These are phyloP conservation scores for Boletus semigastroideus DNA, from an alignment of 1,284 basidiomycete genomes.

Conservation along the genomic window DNA sequence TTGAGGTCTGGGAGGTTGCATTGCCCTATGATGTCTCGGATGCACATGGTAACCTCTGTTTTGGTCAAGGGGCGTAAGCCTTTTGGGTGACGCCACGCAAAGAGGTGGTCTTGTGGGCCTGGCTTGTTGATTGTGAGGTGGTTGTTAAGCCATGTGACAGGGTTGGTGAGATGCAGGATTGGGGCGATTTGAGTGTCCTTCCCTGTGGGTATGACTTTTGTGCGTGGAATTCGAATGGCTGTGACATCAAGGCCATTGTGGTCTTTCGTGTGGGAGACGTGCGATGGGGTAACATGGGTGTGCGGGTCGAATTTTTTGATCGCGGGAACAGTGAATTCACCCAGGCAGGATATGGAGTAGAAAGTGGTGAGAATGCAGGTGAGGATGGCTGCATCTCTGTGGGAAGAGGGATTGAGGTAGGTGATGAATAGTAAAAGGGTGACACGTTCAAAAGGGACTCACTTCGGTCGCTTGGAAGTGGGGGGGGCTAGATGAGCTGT, in stretches of 20 bases:
- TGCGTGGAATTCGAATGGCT: background rate
- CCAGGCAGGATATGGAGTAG: background rate
- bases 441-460: background rate
- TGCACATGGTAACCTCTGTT: background rate
- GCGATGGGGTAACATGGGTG: background rate
- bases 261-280: no score
- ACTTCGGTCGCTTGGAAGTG: rapidly evolving
- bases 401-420: background rate
- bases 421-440: background rate
- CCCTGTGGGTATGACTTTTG: rapidly evolving
- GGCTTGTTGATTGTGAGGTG: background rate
- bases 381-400: background rate
- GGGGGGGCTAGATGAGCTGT: background rate
- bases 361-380: background rate
- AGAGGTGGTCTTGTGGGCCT: background rate
- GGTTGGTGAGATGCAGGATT: background rate
- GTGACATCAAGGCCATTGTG: background rate
- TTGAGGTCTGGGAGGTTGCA: background rate
- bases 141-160: background rate
- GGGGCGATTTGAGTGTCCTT: background rate
- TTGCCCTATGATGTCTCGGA: background rate
- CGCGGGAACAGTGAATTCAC: slow-evolving; percentile 6
- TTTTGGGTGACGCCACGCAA: background rate
- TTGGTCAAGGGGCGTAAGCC: background rate
- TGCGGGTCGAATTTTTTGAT: background rate